These are phyloP conservation scores for Passiflora organensis DNA, from an alignment of 345 rosid species.

Conservation along the genomic window DNA sequence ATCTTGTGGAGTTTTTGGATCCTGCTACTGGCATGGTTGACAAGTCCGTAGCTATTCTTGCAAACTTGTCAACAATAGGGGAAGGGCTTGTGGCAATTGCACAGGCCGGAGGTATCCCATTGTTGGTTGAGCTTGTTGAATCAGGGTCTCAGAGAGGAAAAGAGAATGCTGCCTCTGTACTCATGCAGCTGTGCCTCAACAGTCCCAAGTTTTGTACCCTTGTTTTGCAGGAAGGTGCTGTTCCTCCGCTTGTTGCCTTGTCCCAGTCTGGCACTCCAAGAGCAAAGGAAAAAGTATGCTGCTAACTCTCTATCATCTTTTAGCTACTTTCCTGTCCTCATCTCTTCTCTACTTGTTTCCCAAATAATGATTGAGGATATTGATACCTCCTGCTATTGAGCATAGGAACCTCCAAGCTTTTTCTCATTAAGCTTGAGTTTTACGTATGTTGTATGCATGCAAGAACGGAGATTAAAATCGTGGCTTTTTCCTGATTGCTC, in stretches of 20 bases:
- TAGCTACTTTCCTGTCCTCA: neutral
- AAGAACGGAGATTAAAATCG: no score
- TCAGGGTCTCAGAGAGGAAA: slow-evolving; percentile 85
- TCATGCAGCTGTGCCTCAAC: slow-evolving; percentile 73
- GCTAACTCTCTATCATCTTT: neutral
- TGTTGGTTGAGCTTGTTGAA: slow-evolving; percentile 72
- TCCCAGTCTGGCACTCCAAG: slow-evolving; percentile 90
- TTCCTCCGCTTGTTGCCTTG: slow-evolving; percentile 92
- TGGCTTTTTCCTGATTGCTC: no score
- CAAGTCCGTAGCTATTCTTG: slow-evolving; percentile 87
- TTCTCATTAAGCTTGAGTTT: no score
- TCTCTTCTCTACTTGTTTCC: no score
- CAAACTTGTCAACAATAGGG: slow-evolving; percentile 68
- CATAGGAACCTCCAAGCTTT: no score
- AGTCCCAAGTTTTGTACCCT: slow-evolving; percentile 77
- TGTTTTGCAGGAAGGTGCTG: slow-evolving; percentile 94
- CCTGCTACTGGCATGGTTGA: slow-evolving; percentile 75
- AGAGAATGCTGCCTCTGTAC: slow-evolving; percentile 82
- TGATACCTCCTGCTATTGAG: no score
- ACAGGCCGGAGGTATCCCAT: slow-evolving; percentile 70
- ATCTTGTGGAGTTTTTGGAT: slow-evolving; percentile 70
- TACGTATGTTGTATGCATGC: no score
- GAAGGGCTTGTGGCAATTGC: slow-evolving; percentile 76
- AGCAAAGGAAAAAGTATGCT: slow-evolving; percentile 87
- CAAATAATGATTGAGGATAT: no score